Evolutionary conservation across 176 grass and related monocot species (phyloP).

Genomic region (Phragmites australis): DNA sequence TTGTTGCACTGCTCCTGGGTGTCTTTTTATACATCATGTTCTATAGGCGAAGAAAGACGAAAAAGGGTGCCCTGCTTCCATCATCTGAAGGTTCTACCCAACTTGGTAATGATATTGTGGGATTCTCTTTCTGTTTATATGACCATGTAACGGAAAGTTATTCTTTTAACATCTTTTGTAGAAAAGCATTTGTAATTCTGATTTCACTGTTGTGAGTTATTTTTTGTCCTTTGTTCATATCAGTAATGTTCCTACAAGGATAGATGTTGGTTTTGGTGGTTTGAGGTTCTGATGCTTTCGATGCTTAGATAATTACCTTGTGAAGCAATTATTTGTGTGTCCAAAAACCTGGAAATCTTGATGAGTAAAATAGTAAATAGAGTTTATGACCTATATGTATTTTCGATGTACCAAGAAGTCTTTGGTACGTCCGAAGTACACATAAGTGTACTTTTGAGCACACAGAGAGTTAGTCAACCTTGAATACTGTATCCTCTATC

Average conservation of each 20-base stretch:
- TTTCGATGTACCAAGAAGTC: neutral
- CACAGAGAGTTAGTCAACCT: neutral
- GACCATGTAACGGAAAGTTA: neutral
- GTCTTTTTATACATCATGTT: constrained; percentile 42
- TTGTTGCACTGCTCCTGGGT: constrained; percentile 44
- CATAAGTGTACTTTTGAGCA: neutral
- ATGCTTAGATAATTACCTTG: neutral
- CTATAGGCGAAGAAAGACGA: constrained; percentile 66
- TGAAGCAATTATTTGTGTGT: neutral
- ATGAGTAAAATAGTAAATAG: neutral
- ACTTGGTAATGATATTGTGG: constrained; percentile 36
- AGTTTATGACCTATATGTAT: constrained; percentile 6
- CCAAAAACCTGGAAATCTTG: neutral
- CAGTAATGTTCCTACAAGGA: neutral
- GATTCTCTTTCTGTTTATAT: constrained; percentile 2
- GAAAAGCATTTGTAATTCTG: neutral
- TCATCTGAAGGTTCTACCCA: constrained; percentile 60
- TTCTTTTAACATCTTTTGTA: neutral
- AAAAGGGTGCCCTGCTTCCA: constrained; percentile 43
- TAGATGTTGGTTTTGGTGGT: neutral
- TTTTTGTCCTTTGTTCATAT: neutral
- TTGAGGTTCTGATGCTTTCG: neutral
- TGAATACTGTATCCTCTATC: neutral
- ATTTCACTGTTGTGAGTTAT: neutral
- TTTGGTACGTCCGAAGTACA: neutral